Evolutionary conservation across 2,329 filamentous ascomycete species (phyloP).

Genomic region (Clarireedia sp.): DNA sequence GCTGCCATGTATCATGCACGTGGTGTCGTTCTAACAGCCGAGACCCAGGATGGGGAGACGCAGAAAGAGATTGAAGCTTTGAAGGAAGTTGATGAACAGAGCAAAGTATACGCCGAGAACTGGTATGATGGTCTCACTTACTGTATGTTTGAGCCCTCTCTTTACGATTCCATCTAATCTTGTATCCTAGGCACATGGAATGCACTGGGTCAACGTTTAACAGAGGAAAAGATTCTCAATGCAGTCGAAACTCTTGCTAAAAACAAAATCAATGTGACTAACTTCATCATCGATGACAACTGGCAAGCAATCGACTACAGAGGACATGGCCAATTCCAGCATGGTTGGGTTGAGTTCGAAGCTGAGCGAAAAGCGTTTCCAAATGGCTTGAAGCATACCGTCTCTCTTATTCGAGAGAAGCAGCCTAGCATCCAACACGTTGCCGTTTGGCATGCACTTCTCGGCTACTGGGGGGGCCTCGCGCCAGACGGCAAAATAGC

Average conservation of each 20-base stretch:
- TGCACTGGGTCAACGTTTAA: slow-evolving; percentile 73
- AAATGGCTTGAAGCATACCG: slow-evolving; percentile 63
- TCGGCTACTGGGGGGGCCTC: slow-evolving; percentile 87
- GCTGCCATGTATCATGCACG: slow-evolving; percentile 86
- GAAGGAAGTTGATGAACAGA: slow-evolving; percentile 39
- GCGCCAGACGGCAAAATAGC: slow-evolving; percentile 67
- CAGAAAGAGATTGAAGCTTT: slow-evolving; percentile 40
- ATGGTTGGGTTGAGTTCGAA: slow-evolving; percentile 76
- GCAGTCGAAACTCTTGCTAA: slow-evolving; percentile 65
- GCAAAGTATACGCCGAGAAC: slow-evolving; percentile 61
- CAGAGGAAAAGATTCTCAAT: slow-evolving; percentile 67
- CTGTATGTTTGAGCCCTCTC: slow-evolving; percentile 39
- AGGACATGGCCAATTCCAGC: slow-evolving; percentile 45
- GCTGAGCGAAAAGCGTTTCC: slow-evolving; percentile 76
- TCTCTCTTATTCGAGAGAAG: slow-evolving; percentile 58
- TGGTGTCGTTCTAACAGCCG: slow-evolving; percentile 45
- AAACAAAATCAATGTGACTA: slow-evolving; percentile 69
- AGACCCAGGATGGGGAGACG: slow-evolving; percentile 36
- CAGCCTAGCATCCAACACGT: slow-evolving; percentile 73
- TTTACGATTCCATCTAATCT: background rate
- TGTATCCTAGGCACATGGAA: slow-evolving; percentile 71
- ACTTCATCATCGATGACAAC: slow-evolving; percentile 92
- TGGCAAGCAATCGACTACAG: slow-evolving; percentile 70
- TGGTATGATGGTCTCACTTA: slow-evolving; percentile 94
- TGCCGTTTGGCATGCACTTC: slow-evolving; percentile 87